These are phyloP conservation scores for Penicillium malachiteum DNA, from an alignment of 495 filamentous ascomycete species.

Conservation along the genomic window DNA sequence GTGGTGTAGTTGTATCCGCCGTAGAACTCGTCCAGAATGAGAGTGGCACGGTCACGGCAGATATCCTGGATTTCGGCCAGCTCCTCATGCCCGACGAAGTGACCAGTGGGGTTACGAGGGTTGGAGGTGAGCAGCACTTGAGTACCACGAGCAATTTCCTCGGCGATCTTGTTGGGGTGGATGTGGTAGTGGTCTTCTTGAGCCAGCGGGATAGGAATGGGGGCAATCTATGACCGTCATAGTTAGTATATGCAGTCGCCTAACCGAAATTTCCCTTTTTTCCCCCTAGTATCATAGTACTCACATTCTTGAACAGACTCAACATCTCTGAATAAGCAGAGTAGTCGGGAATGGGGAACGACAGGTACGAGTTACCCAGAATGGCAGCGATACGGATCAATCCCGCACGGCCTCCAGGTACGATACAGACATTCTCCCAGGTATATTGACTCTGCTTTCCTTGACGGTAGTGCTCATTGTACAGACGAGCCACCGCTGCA, in stretches of 20 bases:
- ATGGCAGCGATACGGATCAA: conserved; percentile 94
- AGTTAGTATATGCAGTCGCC: conserved; percentile 6
- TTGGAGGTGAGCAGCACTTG: conserved; percentile 94
- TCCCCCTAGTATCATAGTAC: too few relatives aligned
- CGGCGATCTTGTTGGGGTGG: conserved; percentile 85
- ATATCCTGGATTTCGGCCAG: conserved; percentile 87
- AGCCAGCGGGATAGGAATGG: conserved; percentile 81
- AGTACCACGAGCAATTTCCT: conserved; percentile 84
- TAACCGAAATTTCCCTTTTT: too few relatives aligned
- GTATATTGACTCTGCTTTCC: conserved; percentile 88
- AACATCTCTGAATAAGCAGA: conserved; percentile 96
- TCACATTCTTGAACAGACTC: conserved; percentile 80
- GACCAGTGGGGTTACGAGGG: conserved; percentile 92
- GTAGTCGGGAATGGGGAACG: conserved; percentile 79
- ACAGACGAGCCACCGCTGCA: conserved; percentile 85
- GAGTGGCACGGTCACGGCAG: conserved; percentile 82
- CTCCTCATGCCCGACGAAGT: conserved; percentile 75
- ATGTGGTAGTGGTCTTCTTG: conserved; percentile 87
- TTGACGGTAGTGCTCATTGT: conserved; percentile 88
- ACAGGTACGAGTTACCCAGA: conserved; percentile 85
- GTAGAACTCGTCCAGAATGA: conserved; percentile 97
- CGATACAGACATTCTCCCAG: conserved; percentile 99
- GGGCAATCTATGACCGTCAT: conserved; percentile 64
- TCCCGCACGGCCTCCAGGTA: conserved; percentile 89
- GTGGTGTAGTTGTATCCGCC: conserved; percentile 92